These are phyloP conservation scores for Pogostemon cablin DNA, from an alignment of 257 asterid genomes.

Conservation along the genomic window DNA sequence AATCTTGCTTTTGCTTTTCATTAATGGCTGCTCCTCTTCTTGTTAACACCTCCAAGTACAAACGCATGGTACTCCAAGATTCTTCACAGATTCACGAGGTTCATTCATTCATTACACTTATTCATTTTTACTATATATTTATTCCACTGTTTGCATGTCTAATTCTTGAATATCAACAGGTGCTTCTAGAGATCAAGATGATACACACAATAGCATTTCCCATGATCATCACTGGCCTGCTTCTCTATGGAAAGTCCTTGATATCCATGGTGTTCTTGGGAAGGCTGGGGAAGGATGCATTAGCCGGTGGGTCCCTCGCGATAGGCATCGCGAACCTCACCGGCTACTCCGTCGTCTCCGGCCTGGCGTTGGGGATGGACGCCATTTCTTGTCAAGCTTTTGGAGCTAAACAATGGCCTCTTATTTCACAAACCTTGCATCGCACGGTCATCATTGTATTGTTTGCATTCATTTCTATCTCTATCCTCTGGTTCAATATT, in stretches of 20 bases:
- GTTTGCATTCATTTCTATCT: slow-evolving; percentile 56
- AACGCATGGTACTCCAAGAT: slow-evolving; percentile 6
- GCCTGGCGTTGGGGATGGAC: slow-evolving; percentile 75
- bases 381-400: slow-evolving; percentile 73
- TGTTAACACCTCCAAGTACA: slow-evolving; percentile 14
- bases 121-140: not conserved
- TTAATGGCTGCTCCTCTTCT: slow-evolving; percentile 39
- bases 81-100: slow-evolving; percentile 38
- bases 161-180: slow-evolving; percentile 32
- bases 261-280: slow-evolving; percentile 77
- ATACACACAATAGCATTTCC: slow-evolving; percentile 66
- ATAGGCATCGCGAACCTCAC: slow-evolving; percentile 74
- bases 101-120: not conserved
- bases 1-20: not conserved
- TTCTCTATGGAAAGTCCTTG: slow-evolving; percentile 57
- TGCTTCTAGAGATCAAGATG: slow-evolving; percentile 56
- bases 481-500: slow-evolving; percentile 66
- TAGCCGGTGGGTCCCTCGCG: slow-evolving; percentile 82
- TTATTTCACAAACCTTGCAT: slow-evolving; percentile 56
- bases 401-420: slow-evolving; percentile 64
- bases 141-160: not conserved
- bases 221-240: slow-evolving; percentile 62
- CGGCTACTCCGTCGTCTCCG: slow-evolving; percentile 72
- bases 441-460: slow-evolving; percentile 55
- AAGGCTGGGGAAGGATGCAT: slow-evolving; percentile 55